Conservation (phyloP, 176 grass and related monocot species). For the Phoenix roebelenii region DNA sequence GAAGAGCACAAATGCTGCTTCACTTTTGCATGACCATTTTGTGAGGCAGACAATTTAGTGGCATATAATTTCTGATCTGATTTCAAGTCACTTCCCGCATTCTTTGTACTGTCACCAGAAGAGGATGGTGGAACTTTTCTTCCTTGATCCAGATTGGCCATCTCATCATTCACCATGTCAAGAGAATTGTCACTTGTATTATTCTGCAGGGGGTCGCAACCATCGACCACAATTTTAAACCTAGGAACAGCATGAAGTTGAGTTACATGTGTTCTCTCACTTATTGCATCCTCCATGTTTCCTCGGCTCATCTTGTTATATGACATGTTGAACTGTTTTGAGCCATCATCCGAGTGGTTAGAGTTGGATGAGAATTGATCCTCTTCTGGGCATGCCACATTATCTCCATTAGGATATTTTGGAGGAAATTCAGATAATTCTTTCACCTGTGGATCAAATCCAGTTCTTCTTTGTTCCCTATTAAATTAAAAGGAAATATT, state of each 20-base stretch:
- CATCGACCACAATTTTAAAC: slow-evolving; percentile 41
- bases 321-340: slow-evolving; percentile 47
- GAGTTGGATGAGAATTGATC: slow-evolving; percentile 43
- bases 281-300: slow-evolving; percentile 34
- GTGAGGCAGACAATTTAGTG: slow-evolving; percentile 12
- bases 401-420: slow-evolving; percentile 31
- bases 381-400: slow-evolving; percentile 32
- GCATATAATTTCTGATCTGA: slow-evolving; percentile 23
- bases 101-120: slow-evolving; percentile 19
- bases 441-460: slow-evolving; percentile 24
- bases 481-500: neutral
- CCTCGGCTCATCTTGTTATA: slow-evolving; percentile 44
- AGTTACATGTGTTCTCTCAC: slow-evolving; percentile 35
- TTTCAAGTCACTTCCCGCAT: slow-evolving; percentile 19
- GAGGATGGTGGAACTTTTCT: slow-evolving; percentile 11
- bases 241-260: slow-evolving; percentile 32
- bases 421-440: slow-evolving; percentile 34
- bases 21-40: slow-evolving; percentile 35
- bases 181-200: slow-evolving; percentile 18
- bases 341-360: slow-evolving; percentile 29
- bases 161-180: slow-evolving; percentile 12
- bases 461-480: slow-evolving; percentile 45
- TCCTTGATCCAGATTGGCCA: slow-evolving; percentile 22
- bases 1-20: slow-evolving; percentile 20
- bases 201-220: slow-evolving; percentile 31